Evolutionary conservation across 345 rosid species (phyloP).

Genomic region (Lepidium sativum): DNA sequence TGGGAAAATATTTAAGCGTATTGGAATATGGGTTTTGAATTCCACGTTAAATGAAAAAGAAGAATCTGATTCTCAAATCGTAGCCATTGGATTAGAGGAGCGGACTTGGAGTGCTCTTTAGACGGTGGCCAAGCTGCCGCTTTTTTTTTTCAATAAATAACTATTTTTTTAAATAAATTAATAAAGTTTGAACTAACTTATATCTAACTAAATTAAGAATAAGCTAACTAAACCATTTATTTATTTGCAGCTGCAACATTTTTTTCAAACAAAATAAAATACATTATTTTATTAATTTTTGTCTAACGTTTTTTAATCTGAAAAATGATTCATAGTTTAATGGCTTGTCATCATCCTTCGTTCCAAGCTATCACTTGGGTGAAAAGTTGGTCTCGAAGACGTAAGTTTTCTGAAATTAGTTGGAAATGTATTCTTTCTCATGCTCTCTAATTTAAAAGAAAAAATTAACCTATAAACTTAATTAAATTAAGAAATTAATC

Average conservation of each 20-base stretch:
- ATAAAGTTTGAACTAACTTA: too few relatives aligned
- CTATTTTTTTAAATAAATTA: neutral
- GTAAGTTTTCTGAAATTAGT: too few relatives aligned
- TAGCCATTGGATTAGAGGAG: slow-evolving; percentile 25
- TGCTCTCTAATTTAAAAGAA: too few relatives aligned
- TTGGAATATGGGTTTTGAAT: slow-evolving; percentile 15
- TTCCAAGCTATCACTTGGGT: too few relatives aligned
- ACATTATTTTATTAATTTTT: neutral
- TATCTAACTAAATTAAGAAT: too few relatives aligned
- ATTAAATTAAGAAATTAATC: too few relatives aligned
- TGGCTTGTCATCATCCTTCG: neutral
- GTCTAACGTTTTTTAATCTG: neutral
- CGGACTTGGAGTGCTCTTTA: slow-evolving; percentile 19
- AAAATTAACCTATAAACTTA: too few relatives aligned
- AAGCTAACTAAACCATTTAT: too few relatives aligned
- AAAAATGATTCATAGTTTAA: neutral
- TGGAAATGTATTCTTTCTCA: too few relatives aligned
- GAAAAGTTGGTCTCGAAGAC: too few relatives aligned
- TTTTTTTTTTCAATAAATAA: neutral
- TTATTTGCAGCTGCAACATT: too few relatives aligned
- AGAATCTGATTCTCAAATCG: slow-evolving; percentile 8
- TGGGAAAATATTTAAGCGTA: slow-evolving; percentile 5
- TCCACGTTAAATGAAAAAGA: slow-evolving; percentile 8
- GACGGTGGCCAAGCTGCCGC: slow-evolving; percentile 19
- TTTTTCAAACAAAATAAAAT: too few relatives aligned